phyloP scores from a whole-genome alignment of 106 monocot species.

The Dendrobium huoshanense region DNA sequence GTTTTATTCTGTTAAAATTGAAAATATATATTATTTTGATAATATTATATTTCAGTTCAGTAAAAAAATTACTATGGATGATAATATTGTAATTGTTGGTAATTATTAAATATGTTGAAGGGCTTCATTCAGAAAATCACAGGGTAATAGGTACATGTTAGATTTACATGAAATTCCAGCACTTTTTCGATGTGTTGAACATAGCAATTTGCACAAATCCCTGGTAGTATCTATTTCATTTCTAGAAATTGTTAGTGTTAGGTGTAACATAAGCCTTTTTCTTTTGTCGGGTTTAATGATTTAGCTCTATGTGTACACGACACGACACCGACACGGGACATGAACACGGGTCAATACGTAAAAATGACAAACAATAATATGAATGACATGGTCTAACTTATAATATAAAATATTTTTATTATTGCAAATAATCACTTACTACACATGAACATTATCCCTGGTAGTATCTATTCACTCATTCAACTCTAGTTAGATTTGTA shows the following conservation, averaged over 20 bases:
- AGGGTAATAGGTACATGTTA: neutral
- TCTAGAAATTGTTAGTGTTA: neutral
- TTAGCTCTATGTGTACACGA: too few species aligned
- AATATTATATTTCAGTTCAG: neutral
- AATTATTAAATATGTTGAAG: neutral
- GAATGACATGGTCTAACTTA: too few species aligned
- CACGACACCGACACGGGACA: too few species aligned
- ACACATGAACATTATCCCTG: too few species aligned
- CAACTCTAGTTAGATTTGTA: too few species aligned
- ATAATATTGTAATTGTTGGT: neutral
- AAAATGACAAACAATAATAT: too few species aligned
- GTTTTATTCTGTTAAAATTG: neutral
- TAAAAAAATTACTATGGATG: neutral
- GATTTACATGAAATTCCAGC: neutral
- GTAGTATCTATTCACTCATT: too few species aligned
- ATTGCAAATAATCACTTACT: too few species aligned
- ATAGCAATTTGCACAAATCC: neutral
- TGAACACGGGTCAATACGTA: too few species aligned
- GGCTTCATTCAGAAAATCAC: neutral
- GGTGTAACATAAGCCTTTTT: neutral
- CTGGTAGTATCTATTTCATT: neutral
- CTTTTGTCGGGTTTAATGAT: neutral
- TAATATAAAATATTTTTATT: too few species aligned
- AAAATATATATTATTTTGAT: neutral
- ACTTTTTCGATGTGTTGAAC: neutral